Base-by-base conservation (phyloP, 2,329 filamentous ascomycete species). In the Apiospora saccharicola region DNA sequence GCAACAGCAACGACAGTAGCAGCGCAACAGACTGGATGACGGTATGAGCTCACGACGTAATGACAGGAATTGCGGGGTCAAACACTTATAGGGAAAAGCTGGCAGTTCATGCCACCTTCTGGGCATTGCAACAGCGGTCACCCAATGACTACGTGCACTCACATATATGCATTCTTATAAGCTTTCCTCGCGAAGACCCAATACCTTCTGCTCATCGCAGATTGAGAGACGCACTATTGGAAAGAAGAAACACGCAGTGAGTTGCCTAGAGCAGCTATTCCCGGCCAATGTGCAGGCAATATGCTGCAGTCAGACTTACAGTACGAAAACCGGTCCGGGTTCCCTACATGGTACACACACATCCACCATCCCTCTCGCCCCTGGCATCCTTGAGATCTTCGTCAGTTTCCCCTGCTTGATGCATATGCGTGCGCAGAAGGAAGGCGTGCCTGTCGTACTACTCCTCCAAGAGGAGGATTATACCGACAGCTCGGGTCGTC, bases 401-500 rank as follows among this genome's bases (percentile, higher is more conserved):
- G 34, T n/a, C 57, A 41, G 57, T 4, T 64, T 64, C 57, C 57
- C 57, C 57, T 64, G 57, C 57, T 41, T 64, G 57, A 41, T 64
- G 57, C 57, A 64, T 64, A 64, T 64, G 57, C 57, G 57, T 64
- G 57, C 34, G 57, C 34, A 41, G 53, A 22, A 22, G 26, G 53
- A 30, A 30, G 30, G 51, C 51, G 12, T 53, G 24, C 51, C 13
- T 61, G 53, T 30, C 37, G 30, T 61, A 30, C 53, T 37, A 64
- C 57, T 37, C 14, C 24, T 34, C 57, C 53, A 22, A 37, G 30
- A 64, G 22, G 10, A 64, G 30, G 57, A 41, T 61, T 64, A 64
- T 64, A 64, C 57, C 57, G 22, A 41, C 57, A 41, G 34, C 57
- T 64, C 57, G 57, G 57, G 57, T 64, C 57, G 57, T 64, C 34